Base-by-base conservation (phyloP, 2,329 filamentous ascomycete species). In the Diaporthe vaccinii region DNA sequence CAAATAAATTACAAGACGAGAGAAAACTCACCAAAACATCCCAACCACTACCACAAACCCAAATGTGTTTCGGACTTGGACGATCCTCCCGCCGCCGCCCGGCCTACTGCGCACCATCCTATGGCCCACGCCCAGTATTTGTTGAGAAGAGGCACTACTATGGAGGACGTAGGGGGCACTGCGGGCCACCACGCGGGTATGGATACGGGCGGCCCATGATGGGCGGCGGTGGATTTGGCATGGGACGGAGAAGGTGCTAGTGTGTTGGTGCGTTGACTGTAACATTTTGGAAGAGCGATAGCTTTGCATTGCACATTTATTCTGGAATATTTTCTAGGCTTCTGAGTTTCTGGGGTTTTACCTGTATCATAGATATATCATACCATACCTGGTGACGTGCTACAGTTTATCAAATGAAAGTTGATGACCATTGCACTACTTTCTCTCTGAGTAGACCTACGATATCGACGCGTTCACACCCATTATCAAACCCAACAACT, bases 161-260 rank as follows among this genome's bases (percentile, higher is more conserved):
- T 12, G 44, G 44, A 25, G 31, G 62, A 12, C 46, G 34, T 31
- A 3, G 44, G 8, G 28, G 44, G 25, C 31, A 68, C 22, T 68
- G 31, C 22, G 28, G 44, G 2, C 62, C 62, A 10, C 46, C 62
- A 12, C 62, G 12, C 0, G 44, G 44, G 9, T 12, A 68, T 39
- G 62, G 62, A 22, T 39, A 68, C 22, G 46, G 62, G 10, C 62
- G 46, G 28, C 62, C 46, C 10, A 51, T 53, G 62, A 25, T 53
- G 62, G 62, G 44, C 31, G 46, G 62, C 44, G 59, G 59, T 25
- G 62, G 62, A 5, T 68, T 53, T 31, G 62, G 62, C 22, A 51
- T 39, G 62, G 46, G 62, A 12, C 62, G 62, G 22, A 68, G 62
- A 46, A 68, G 62, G 46, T 53, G 44, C 28, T 67, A 51, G 22